Base-by-base conservation (phyloP, 768 basidiomycete species). In the Sarcodon sp. region DNA sequence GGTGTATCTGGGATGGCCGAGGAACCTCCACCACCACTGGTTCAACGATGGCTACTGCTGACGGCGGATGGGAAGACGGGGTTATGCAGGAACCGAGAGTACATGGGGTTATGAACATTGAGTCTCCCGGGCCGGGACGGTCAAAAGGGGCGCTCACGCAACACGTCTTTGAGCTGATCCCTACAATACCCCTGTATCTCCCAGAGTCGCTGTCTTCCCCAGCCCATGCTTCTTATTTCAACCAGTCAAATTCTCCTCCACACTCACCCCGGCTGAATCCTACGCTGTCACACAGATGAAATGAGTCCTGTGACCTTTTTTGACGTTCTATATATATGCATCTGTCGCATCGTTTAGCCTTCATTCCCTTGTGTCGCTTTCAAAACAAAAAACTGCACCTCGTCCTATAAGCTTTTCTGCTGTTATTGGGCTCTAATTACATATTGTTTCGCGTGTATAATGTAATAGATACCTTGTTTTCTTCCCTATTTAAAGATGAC, bases 1-100 rank as follows among this genome's bases (percentile, higher is more conserved):
- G 83, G 27, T 90, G 88, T 57, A 77, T 90, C 27, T 96, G 90
- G 86, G 91, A 97, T 59, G 93, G 88, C 10, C 80, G 88, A 57
- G 63, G 76, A 15, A 56, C 56, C 36, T 13, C 12, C 18, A 4
- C 12, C 37, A 61, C 56, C 3, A 59, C 54, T 41, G 55, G 52
- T 45, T 63, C 47, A 15, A 58, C 51, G 4, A 57, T 51, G 32
- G 49, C 50, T 13, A 69, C 67, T 27, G 70, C 74, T 1, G 66
- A 69, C 9, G 72, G 72, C 2, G 71, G 69, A 53, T 63, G 57
- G 56, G 71, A 66, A 54, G 71, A 64, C 48, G 63, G 70, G 3
- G 75, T 80, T 59, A 69, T 71, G 33, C 84, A 86, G 56, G 89
- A 93, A 53, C 79, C 88, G 3, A 78, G 82, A 33, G 82, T 94